Evolutionary conservation across 805 yeast species (phyloP).

Genomic region (Nematodospora valgi): DNA sequence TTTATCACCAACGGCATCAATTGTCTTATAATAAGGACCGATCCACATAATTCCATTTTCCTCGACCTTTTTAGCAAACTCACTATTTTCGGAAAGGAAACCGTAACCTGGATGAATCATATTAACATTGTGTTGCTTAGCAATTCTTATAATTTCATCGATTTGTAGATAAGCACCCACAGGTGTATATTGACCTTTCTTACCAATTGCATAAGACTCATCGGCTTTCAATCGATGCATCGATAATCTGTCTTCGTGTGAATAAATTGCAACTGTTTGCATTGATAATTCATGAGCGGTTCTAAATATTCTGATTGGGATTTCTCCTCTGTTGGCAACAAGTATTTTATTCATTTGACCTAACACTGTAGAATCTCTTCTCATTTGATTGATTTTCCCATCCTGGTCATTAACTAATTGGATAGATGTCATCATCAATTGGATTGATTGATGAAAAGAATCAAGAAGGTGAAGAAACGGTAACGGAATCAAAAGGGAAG

Average conservation of each 20-base stretch:
- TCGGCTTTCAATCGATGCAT: conserved; percentile 95
- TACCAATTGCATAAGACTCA: conserved; percentile 90
- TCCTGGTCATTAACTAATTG: conserved; percentile 5
- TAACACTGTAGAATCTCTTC: conserved; percentile 40
- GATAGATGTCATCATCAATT: conserved; percentile 5
- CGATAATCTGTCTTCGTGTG: conserved; percentile 91
- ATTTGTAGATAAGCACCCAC: conserved; percentile 95
- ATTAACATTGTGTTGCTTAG: conserved; percentile 65
- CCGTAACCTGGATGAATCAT: conserved; percentile 94
- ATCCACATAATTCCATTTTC: conserved; percentile 93
- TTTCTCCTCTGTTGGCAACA: conserved; percentile 84
- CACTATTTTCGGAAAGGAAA: conserved; percentile 64
- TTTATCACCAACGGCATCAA: conserved; percentile 95
- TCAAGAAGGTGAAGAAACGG: neutral
- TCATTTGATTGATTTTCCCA: conserved; percentile 19
- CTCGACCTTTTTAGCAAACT: conserved; percentile 87
- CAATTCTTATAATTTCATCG: conserved; percentile 74
- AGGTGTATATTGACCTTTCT: conserved; percentile 85
- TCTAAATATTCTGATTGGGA: conserved; percentile 86
- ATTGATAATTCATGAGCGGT: conserved; percentile 96
- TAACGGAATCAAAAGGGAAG: neutral
- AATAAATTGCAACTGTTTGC: conserved; percentile 96
- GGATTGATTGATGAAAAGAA: neutral
- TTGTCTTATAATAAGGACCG: conserved; percentile 85
- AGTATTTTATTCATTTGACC: conserved; percentile 57